Evolutionary conservation across 257 asterid species (phyloP), one percentile per base, ranked within the genome.

Genomic region (Linderniella brevidens): DNA sequence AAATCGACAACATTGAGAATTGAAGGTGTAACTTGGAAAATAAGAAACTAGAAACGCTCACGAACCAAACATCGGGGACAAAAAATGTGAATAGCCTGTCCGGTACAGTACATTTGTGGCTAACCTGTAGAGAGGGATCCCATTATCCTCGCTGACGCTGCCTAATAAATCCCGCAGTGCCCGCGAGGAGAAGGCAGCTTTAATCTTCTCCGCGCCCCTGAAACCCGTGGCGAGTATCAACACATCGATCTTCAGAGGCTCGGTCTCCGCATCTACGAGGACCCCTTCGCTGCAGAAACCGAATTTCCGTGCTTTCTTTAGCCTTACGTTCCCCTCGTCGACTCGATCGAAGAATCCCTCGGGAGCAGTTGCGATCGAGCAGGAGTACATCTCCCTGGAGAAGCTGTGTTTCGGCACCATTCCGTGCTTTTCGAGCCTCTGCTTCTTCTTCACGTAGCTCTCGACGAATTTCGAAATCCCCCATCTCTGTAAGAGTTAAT

Each of bases 201-300:
- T 46, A 10, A 46, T 29, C 36, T 46, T 46, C 35, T 46, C 13
- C 3, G 10, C 11, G 9, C 92, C 87, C 67, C 57, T 69, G 41
- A 64, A 77, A 32, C 87, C 87, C 0, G 87, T 80, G 8, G 87
- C 83, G 17, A 69, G 55, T 5, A 80, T 63, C 13, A 80, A 78
- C 3, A 80, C 4, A 45, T 74, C 92, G 6, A 71, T 71, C 43
- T 58, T 49, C 19, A 74, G 8, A n/a, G 65, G 67, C 35, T 56
- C 54, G 13, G 25, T 49, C 44, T 50, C 19, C 25, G 66, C 67
- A 13, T 50, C 84, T 46, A 69, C 77, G 29, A 69, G 37, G 39
- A 65, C 53, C 0, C 93, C 87, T 46, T 71, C 70, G 52, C 59
- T 52, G 48, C 68, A 60, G 60, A 77, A 72, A 15, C 47, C 17